Percentiles rank a stretch among this genome's conserved stretches.
These are phyloP conservation scores for Fusarium verrucosum DNA, from an alignment of 2,329 filamentous ascomycete genomes.

Conservation along the genomic window DNA sequence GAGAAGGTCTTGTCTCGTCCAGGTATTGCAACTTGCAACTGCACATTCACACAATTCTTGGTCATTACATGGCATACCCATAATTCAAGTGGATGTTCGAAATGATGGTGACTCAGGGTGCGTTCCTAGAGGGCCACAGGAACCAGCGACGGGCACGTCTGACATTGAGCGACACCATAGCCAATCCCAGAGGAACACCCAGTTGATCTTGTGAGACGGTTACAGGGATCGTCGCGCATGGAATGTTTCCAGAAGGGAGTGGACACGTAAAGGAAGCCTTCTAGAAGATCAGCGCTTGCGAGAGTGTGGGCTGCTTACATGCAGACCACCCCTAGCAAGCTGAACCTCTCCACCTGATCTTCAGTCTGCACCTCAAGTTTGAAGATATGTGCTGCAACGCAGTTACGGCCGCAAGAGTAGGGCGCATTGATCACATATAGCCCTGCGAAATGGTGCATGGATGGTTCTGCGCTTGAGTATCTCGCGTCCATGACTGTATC, in stretches of 20 bases:
- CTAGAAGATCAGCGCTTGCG: slow-evolving; percentile 2
- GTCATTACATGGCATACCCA: not conserved
- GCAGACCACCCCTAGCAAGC: not conserved
- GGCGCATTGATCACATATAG: slow-evolving; percentile 7
- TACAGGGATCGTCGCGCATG: not conserved
- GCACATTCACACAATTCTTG: not conserved
- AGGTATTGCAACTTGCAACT: not conserved
- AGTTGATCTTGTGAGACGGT: slow-evolving; percentile 1
- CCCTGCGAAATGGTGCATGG: not conserved
- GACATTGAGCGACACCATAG: not conserved
- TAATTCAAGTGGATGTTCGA: not conserved
- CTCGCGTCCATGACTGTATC: not conserved
- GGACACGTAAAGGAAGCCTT: slow-evolving; percentile 15
- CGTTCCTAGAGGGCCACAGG: slow-evolving; percentile 5
- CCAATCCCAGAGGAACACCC: slow-evolving; percentile 3
- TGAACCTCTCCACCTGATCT: slow-evolving; percentile 16
- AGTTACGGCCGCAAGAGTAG: slow-evolving; percentile 1
- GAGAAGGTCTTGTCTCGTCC: not conserved
- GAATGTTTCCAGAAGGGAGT: slow-evolving; percentile 11
- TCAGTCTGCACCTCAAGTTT: slow-evolving; percentile 4
- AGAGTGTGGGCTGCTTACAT: slow-evolving; percentile 6
- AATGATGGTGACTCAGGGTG: slow-evolving; percentile 2
- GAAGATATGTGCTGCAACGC: not conserved
- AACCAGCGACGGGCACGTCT: slow-evolving; percentile 8
- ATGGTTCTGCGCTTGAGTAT: not conserved